Evolutionary conservation across 805 yeast genomes (phyloP).

Genomic region (Pichia gijzeniarum): DNA sequence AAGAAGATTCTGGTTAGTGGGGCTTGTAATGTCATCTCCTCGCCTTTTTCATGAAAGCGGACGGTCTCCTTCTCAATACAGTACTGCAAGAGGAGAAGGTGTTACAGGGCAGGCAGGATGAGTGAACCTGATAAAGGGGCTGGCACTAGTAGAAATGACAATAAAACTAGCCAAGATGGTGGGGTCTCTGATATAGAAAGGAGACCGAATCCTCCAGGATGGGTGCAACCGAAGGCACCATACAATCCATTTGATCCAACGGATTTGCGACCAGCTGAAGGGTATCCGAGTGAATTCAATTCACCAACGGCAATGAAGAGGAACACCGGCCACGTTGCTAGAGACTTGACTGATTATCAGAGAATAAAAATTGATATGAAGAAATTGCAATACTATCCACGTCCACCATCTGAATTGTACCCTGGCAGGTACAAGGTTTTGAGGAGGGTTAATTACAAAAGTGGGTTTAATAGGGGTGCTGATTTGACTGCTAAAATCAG

Average conservation of each 20-base stretch:
- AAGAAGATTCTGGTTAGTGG: too few relatives aligned
- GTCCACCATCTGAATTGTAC: conserved; percentile 67
- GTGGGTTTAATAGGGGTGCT: conserved; percentile 54
- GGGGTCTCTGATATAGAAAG: conserved; percentile 37
- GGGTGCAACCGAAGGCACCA: conserved; percentile 79
- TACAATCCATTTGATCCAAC: conserved; percentile 80
- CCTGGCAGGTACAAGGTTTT: conserved; percentile 76
- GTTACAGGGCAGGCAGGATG: neutral
- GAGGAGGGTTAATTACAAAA: conserved; percentile 47
- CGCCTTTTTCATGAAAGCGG: too few relatives aligned
- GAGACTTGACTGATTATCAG: conserved; percentile 59
- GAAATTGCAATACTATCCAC: conserved; percentile 65
- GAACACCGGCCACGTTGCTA: conserved; percentile 43
- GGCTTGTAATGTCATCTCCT: too few relatives aligned
- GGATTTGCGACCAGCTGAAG: conserved; percentile 72
- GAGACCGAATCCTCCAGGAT: conserved; percentile 70
- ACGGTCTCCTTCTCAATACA: too few relatives aligned
- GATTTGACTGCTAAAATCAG: conserved; percentile 47
- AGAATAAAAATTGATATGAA: conserved; percentile 70
- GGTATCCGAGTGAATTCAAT: conserved; percentile 77
- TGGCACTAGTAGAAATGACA: neutral
- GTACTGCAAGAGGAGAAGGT: too few relatives aligned
- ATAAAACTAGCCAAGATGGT: neutral
- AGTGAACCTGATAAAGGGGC: neutral
- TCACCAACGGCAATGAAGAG: conserved; percentile 56